Evolutionary conservation across 2,329 filamentous ascomycete genomes (phyloP).

Genomic region (Fusarium robinianum): DNA sequence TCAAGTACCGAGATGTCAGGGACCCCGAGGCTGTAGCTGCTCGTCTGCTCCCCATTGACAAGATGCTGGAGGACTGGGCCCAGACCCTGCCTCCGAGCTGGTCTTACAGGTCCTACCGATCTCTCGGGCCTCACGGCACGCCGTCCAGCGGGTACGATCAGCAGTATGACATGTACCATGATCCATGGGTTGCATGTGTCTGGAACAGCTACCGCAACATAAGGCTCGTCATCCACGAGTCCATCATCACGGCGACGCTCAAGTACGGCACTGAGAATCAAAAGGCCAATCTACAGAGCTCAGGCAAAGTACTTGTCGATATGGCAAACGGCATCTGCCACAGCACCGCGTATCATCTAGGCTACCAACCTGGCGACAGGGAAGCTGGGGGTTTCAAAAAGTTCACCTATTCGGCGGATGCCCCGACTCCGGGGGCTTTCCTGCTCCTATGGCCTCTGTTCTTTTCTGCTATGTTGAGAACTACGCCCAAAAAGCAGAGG

Average conservation of each 20-base stretch:
- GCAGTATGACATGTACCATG: constrained; percentile 21
- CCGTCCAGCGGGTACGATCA: constrained; percentile 10
- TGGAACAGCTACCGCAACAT: constrained; percentile 31
- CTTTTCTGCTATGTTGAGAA: constrained; percentile 22
- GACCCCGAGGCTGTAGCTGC: constrained; percentile 11
- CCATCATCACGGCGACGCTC: constrained; percentile 20
- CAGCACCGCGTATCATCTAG: constrained; percentile 27
- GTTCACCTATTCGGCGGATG: neutral
- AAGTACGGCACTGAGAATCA: constrained; percentile 15
- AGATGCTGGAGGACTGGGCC: constrained; percentile 13
- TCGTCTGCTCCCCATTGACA: constrained; percentile 19
- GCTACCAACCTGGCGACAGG: neutral
- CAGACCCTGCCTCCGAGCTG: constrained; percentile 7
- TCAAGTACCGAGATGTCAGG: constrained; percentile 18
- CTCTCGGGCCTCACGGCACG: constrained; percentile 2
- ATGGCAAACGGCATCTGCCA: constrained; percentile 28
- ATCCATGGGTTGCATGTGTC: constrained; percentile 25
- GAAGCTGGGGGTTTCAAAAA: too few species aligned
- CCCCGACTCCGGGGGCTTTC: constrained; percentile 17
- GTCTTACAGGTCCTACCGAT: constrained; percentile 19
- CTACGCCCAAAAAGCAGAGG: constrained; percentile 14
- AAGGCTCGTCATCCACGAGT: constrained; percentile 26
- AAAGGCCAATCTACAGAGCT: constrained; percentile 8
- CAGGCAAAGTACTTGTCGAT: constrained; percentile 1
- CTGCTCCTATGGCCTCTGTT: constrained; percentile 28